Conservation (phyloP, 768 basidiomycete genomes). For the Amylocystis lapponica region DNA sequence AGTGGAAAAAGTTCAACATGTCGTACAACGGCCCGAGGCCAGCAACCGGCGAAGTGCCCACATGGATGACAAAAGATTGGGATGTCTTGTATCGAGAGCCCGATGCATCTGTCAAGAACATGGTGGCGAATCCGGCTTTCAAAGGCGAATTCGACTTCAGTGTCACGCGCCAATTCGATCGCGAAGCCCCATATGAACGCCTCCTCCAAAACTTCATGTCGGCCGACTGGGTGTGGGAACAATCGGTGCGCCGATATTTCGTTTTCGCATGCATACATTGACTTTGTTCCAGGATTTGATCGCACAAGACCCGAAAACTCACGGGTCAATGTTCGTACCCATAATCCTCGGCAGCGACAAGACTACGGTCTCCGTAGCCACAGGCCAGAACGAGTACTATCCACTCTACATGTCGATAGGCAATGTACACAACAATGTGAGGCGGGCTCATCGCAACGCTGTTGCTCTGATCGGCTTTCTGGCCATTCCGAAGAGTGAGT, state of each 20-base stretch:
- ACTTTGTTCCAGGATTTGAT: background rate
- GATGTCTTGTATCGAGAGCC: slow-evolving; percentile 20
- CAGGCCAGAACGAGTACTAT: slow-evolving; percentile 21
- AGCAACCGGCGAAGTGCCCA: slow-evolving; percentile 8
- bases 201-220: slow-evolving; percentile 16
- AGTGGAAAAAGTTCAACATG: slow-evolving; percentile 32
- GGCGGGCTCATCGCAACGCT: slow-evolving; percentile 14
- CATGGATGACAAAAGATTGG: slow-evolving; percentile 22
- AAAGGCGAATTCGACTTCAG: slow-evolving; percentile 19
- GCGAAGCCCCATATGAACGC: slow-evolving; percentile 5
- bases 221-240: slow-evolving; percentile 4
- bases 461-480: slow-evolving; percentile 17
- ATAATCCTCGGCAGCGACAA: slow-evolving; percentile 21
- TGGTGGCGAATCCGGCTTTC: slow-evolving; percentile 18
- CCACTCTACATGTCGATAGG: slow-evolving; percentile 23
- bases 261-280: background rate
- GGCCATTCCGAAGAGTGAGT: slow-evolving; percentile 26
- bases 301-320: slow-evolving; percentile 2
- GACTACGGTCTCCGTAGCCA: slow-evolving; percentile 16
- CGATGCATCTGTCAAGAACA: slow-evolving; percentile 10
- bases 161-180: slow-evolving; percentile 12
- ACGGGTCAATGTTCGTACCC: slow-evolving; percentile 17
- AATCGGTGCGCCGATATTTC: background rate
- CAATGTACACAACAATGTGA: slow-evolving; percentile 14
- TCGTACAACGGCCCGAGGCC: slow-evolving; percentile 16